phyloP scores from a whole-genome alignment of 2,329 filamentous ascomycete species.

The Pseudocercospora macadamiae region DNA sequence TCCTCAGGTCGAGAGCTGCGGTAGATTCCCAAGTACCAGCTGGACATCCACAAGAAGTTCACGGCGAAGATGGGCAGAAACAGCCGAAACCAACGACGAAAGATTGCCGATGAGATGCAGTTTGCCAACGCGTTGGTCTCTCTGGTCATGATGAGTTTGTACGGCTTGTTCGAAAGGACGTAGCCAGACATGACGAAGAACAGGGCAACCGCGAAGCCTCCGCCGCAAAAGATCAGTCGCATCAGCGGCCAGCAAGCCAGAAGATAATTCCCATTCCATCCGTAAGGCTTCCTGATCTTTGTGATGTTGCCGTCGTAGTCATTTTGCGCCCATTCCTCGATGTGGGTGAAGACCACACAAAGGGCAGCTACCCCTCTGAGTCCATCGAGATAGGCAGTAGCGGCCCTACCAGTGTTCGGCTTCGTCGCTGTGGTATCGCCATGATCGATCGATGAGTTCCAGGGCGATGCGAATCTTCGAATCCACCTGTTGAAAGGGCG shows the following conservation, averaged over 20 bases:
- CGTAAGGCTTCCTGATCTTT: conserved; percentile 30
- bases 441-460: neutral
- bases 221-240: conserved; percentile 63
- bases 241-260: conserved; percentile 60
- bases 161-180: conserved; percentile 53
- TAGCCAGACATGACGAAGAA: conserved; percentile 60
- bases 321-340: conserved; percentile 58
- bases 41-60: conserved; percentile 46
- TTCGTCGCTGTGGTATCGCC: neutral
- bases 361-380: conserved; percentile 68
- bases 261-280: conserved; percentile 53
- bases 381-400: conserved; percentile 65
- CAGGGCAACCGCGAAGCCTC: conserved; percentile 61
- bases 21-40: neutral
- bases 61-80: conserved; percentile 58
- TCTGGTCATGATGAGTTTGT: conserved; percentile 41
- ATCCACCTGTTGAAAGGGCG: neutral
- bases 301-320: conserved; percentile 16
- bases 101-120: conserved; percentile 52
- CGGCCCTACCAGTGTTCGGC: neutral
- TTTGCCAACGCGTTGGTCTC: conserved; percentile 40
- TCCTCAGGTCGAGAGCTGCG: neutral
- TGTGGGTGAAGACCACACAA: conserved; percentile 66
- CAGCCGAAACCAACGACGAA: conserved; percentile 55
- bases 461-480: neutral